Evolutionary conservation across 495 filamentous ascomycete species (phyloP).

Genomic region (Neurospora sp.): DNA sequence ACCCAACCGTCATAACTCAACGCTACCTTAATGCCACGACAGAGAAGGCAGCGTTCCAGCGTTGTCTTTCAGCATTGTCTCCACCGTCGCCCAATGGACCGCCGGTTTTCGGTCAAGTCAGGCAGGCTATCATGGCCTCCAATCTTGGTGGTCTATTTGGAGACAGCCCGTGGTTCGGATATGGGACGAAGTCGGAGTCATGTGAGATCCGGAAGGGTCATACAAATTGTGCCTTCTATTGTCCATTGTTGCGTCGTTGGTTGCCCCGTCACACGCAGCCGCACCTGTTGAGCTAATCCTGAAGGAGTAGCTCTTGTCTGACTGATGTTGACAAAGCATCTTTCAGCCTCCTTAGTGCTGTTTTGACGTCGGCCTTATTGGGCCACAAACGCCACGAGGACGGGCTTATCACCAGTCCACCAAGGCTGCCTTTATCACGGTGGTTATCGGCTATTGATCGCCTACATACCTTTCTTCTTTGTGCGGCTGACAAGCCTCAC

Average conservation of each 20-base stretch:
- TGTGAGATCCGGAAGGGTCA: background rate
- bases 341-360: background rate
- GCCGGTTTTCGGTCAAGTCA: background rate
- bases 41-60: background rate
- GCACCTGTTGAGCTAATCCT: background rate
- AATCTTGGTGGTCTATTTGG: background rate
- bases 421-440: background rate
- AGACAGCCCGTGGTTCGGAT: background rate
- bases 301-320: background rate
- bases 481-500: background rate
- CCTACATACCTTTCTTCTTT: background rate
- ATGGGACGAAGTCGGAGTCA: background rate
- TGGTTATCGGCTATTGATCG: background rate
- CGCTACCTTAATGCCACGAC: background rate
- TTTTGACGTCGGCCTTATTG: background rate
- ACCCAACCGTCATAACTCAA: background rate
- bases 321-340: background rate
- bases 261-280: background rate
- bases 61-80: background rate
- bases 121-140: background rate
- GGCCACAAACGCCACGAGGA: background rate
- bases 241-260: background rate
- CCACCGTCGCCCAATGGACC: background rate
- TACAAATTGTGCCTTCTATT: background rate
- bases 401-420: background rate